Base-by-base conservation (phyloP, 768 basidiomycete species). In the Trametes coccinea region DNA sequence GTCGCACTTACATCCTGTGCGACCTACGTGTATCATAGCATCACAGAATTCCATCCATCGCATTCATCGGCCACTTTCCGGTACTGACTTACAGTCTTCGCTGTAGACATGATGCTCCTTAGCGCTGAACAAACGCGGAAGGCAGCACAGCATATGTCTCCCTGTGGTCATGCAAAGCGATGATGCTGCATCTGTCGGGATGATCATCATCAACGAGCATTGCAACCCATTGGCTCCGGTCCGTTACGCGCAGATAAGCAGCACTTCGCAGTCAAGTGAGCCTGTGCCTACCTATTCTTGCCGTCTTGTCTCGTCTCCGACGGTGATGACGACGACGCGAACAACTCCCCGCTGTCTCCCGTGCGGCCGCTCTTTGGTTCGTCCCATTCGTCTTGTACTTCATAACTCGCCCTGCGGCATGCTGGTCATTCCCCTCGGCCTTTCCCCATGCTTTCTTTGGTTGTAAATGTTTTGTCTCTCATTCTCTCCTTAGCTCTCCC, bases 361-460 rank as follows among this genome's bases (percentile, higher is more conserved):
- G 39, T 39, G 57, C 49, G 49, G 57, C 43, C 57, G 49, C 57
- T 39, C 58, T 48, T 59, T 56, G 50, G 44, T 53, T 47, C 39
- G 47, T 44, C 46, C 52, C 59, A 22, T 58, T 51, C 34, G 17
- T 29, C 44, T 56, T 53, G 14, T n/a, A 16, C 56, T 58, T 54
- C 53, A 41, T 37, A 43, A 4, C 44, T 39, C 14, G 45, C 56
- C 51, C 29, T 45, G 59, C 59, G 64, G 62, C 57, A 68, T 68
- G 67, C 67, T 68, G 67, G 60, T 50, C 62, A 63, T 66, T 54
- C 34, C 52, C 50, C 16, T 45, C 41, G 54, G 56, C 45, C 31
- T 64, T 46, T 29, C 16, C 51, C 40, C 41, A 60, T 63, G 55
- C 53, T 37, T 46, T 60, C 46, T 11, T 58, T 60, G 37, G 30